Percentiles rank a stretch among this genome's conserved stretches.
Conservation (phyloP, 2,329 filamentous ascomycete species). For the Elsinoe fawcettii region DNA sequence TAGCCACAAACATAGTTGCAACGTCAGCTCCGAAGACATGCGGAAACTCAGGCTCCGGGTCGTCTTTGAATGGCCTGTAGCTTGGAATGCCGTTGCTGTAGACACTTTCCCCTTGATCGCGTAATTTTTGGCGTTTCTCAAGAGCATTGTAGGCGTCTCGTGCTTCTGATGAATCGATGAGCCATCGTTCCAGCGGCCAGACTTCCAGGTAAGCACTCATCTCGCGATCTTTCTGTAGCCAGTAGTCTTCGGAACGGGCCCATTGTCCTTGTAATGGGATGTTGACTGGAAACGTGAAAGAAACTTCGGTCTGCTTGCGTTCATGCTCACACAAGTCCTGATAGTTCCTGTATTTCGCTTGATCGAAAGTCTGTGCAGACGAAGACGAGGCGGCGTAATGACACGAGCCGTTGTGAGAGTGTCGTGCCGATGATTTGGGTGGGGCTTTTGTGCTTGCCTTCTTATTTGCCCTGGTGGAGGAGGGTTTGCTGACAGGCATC, state of each 20-base stretch:
- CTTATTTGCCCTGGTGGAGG: too few relatives aligned
- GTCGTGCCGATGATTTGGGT: neutral
- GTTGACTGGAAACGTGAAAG: conserved; percentile 15
- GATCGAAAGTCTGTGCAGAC: neutral
- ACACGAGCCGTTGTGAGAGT: neutral
- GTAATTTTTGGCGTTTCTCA: neutral
- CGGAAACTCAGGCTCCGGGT: neutral
- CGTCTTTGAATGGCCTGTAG: neutral
- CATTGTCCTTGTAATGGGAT: neutral
- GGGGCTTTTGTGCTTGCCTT: neutral
- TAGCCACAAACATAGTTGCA: neutral
- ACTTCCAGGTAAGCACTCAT: conserved; percentile 13
- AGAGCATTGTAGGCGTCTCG: conserved; percentile 3
- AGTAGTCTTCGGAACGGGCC: conserved; percentile 6
- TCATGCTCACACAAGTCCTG: neutral
- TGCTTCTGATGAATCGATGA: neutral
- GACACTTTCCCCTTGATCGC: conserved; percentile 10
- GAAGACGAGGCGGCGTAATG: neutral
- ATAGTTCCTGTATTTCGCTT: neutral
- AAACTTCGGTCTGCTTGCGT: conserved; percentile 9
- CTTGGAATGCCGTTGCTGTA: conserved; percentile 4
- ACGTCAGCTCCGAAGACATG: neutral
- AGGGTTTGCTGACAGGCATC: too few relatives aligned
- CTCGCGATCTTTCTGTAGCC: conserved; percentile 13
- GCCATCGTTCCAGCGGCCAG: conserved; percentile 1